Conservation (phyloP, 2,329 filamentous ascomycete species). For the Microcera coccophila region DNA sequence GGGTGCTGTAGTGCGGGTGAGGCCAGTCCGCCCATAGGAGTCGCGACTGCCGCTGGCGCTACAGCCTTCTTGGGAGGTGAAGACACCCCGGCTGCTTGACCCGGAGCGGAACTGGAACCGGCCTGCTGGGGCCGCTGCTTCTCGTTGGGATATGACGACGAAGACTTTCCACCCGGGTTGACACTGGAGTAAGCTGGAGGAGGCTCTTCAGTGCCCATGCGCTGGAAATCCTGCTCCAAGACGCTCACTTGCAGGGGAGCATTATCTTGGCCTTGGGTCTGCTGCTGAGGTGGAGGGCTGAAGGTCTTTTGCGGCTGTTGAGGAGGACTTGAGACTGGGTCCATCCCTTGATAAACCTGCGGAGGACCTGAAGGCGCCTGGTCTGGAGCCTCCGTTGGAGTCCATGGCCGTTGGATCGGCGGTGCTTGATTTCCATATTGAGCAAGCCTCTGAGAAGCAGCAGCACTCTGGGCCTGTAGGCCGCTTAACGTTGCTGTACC, state of each 20-base stretch:
- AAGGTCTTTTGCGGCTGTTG: conserved; percentile 33
- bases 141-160: conserved; percentile 70
- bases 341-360: conserved; percentile 83
- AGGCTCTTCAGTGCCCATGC: conserved; percentile 76
- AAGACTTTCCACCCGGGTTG: conserved; percentile 46
- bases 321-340: conserved; percentile 57
- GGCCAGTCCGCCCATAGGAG: conserved; percentile 31
- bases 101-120: background rate
- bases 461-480: conserved; percentile 67
- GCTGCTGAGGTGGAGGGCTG: conserved; percentile 40
- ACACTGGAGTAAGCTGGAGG: conserved; percentile 95
- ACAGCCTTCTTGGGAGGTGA: conserved; percentile 28
- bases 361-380: conserved; percentile 85
- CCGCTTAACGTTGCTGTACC: conserved; percentile 78
- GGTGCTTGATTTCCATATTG: conserved; percentile 61
- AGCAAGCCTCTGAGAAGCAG: conserved; percentile 74
- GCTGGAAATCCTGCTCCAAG: conserved; percentile 82
- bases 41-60: conserved; percentile 20
- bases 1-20: conserved; percentile 54
- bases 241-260: conserved; percentile 58
- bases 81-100: conserved; percentile 14
- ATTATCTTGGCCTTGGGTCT: conserved; percentile 39
- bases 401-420: conserved; percentile 68
- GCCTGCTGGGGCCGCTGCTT: conserved; percentile 57
- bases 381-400: conserved; percentile 85